These are phyloP conservation scores for Clonostachys rhizophaga DNA, from an alignment of 2,329 filamentous ascomycete genomes.

Conservation along the genomic window DNA sequence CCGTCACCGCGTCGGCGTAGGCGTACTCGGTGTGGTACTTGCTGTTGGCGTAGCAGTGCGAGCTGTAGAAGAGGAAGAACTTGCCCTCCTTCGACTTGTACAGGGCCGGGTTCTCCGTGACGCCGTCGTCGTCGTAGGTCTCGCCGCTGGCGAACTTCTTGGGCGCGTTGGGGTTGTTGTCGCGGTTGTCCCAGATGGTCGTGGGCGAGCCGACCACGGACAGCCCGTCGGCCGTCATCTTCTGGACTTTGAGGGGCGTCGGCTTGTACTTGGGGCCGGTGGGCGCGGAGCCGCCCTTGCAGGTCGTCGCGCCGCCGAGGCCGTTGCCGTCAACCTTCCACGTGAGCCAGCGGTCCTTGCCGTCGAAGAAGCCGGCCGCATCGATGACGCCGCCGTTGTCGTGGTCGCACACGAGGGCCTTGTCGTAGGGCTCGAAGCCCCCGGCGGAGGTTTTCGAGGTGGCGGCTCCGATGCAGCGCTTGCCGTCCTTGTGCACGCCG, in stretches of 20 bases:
- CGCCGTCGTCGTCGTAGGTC: constrained; percentile 3
- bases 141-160: background rate
- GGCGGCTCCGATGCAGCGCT: constrained; percentile 4
- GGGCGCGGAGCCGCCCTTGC: background rate
- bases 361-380: no score
- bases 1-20: constrained; percentile 2
- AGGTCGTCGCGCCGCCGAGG: constrained; percentile 4
- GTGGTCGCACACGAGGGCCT: background rate
- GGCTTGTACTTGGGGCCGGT: constrained; percentile 1
- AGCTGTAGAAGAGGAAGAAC: constrained; percentile 5
- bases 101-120: constrained; percentile 2
- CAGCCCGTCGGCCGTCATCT: constrained; percentile 1
- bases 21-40: constrained; percentile 5
- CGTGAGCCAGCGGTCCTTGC: no score
- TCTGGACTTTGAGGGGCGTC: constrained; percentile 5
- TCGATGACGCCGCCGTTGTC: no score
- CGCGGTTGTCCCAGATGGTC: background rate
- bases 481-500: constrained; percentile 1
- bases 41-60: constrained; percentile 4
- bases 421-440: background rate
- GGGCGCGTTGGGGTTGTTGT: no score
- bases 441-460: constrained; percentile 3
- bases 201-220: constrained; percentile 2
- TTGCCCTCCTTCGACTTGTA: constrained; percentile 4
- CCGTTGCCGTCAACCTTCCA: background rate